phyloP scores from a whole-genome alignment of 139 green algal species.

The Pseudopediastrum boryanum region DNA sequence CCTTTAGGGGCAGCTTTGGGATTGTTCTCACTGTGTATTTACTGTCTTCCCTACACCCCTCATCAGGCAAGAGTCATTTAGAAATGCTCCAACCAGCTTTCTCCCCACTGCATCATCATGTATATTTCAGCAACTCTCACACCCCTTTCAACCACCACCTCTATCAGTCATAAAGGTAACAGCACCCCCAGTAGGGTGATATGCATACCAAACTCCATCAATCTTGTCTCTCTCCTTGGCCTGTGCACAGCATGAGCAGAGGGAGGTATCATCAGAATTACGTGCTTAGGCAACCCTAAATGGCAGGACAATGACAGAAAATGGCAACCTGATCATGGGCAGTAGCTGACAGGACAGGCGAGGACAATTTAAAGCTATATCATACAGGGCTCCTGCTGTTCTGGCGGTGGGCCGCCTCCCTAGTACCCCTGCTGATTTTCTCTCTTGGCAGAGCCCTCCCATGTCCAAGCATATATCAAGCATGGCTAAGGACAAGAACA shows the following conservation, averaged over 20 bases:
- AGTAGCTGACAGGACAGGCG: neutral
- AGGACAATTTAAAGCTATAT: neutral
- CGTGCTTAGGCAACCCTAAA: neutral
- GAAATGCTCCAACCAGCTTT: too few species aligned
- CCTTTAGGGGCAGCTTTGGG: too few species aligned
- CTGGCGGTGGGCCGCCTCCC: neutral
- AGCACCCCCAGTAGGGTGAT: slow-evolving; percentile 66
- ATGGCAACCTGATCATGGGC: neutral
- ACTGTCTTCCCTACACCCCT: too few species aligned
- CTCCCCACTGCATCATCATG: too few species aligned
- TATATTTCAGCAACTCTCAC: too few species aligned
- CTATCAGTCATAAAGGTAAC: slow-evolving; percentile 64
- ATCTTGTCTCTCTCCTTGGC: slow-evolving; percentile 57
- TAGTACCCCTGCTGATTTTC: neutral
- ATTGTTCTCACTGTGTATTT: too few species aligned
- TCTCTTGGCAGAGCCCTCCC: neutral
- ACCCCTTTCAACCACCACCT: too few species aligned
- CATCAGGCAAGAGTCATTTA: too few species aligned
- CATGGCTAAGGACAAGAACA: slow-evolving; percentile 12
- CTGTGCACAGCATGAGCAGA: slow-evolving; percentile 7
- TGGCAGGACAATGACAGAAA: neutral
- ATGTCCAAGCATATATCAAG: neutral
- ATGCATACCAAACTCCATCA: slow-evolving; percentile 67
- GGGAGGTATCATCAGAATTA: neutral
- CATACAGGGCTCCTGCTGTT: neutral